Evolutionary conservation across 2,329 filamentous ascomycete species (phyloP), one percentile per base, ranked within the genome.

Genomic region (Talaromyces marneffei): DNA sequence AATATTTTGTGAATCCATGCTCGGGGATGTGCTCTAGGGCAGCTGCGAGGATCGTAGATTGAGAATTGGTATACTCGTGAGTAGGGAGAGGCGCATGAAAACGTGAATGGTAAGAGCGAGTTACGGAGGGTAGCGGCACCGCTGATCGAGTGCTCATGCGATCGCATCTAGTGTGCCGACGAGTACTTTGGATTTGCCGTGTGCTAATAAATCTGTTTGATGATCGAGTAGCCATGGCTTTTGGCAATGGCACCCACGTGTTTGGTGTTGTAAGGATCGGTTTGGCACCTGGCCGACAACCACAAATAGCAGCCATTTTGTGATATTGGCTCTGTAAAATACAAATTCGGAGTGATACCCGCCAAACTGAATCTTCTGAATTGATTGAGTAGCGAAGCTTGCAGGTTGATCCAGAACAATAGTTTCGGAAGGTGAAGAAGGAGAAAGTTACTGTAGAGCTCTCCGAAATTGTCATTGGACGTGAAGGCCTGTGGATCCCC

Each of bases 1-100:
- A 81, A 20, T 84, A 81, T 54, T 82, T 78, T 0, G 91, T 90
- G 81, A 97, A 99, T 72, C 94, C 94, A 73, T 91, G 84, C 56
- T 82, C 75, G 18, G 92, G 91, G 9, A 97, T 86, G 73, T 96
- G 89, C 31, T 78, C 73, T 23, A 94, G 85, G 18, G 92, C 89
- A n/a, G 91, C 86, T 50, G 88, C 82, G 65, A 99, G 89, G 72
- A 97, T 95, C 61, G 84, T 79, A 46, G 82, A 79, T 79, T 97
- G 91, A 27, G 75, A 72, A 83, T 82, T 64, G 80, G 75, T 70
- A 82, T 85, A 80, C 91, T 95, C 64, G 83, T 77, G 73, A 27
- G 69, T 63, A 29, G 72, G 72, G 29, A 69, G 81, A 39, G 84
- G 78, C 14, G 85, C 80, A 71, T 91, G 88, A 70, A 90, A 84